Evolutionary conservation across 257 asterid genomes (phyloP).

Genomic region (Echium plantagineum): DNA sequence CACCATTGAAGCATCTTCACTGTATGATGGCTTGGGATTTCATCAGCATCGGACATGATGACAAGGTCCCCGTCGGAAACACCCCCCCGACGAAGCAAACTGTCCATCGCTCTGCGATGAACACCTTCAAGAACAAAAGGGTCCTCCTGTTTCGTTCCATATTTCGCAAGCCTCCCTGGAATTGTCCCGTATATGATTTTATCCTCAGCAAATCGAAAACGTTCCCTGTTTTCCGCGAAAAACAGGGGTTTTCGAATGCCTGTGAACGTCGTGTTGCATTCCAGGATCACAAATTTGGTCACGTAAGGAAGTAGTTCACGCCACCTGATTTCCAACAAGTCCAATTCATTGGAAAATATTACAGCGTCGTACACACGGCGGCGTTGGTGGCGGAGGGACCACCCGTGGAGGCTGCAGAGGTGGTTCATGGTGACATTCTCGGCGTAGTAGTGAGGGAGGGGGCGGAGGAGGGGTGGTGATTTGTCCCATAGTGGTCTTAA

Average conservation of each 20-base stretch:
- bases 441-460: conserved; percentile 27
- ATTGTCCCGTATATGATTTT: conserved; percentile 47
- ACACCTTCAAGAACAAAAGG: conserved; percentile 66
- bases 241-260: conserved; percentile 68
- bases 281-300: conserved; percentile 67
- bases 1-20: conserved; percentile 83
- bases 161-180: conserved; percentile 47
- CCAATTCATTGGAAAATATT: conserved; percentile 83
- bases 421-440: conserved; percentile 72
- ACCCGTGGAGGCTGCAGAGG: conserved; percentile 78
- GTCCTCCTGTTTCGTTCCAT: conserved; percentile 31
- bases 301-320: conserved; percentile 65
- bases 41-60: conserved; percentile 82
- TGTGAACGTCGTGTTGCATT: conserved; percentile 89
- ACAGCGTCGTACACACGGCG: conserved; percentile 75
- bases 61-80: conserved; percentile 59
- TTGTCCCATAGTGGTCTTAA: too few species aligned
- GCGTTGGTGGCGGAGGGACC: conserved; percentile 58
- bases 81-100: conserved; percentile 48
- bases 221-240: conserved; percentile 42
- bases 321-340: conserved; percentile 85
- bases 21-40: conserved; percentile 88
- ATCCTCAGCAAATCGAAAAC: conserved; percentile 57
- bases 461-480: too few species aligned
- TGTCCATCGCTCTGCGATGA: conserved; percentile 67